phyloP scores from a whole-genome alignment of 257 asterid species.

The Primulina tabacum region DNA sequence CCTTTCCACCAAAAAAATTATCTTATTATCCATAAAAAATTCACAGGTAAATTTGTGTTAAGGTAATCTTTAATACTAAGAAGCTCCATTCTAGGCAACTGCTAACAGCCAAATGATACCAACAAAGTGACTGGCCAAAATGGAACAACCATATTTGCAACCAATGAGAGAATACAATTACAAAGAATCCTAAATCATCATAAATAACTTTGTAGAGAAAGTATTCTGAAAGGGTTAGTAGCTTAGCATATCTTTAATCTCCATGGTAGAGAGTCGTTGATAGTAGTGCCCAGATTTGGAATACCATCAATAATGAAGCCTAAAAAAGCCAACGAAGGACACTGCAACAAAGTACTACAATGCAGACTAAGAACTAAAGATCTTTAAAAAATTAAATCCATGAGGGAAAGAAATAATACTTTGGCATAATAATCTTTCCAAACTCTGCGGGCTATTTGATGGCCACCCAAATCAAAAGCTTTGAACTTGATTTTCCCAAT shows the following conservation, averaged over 20 bases:
- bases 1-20: constrained; percentile 28
- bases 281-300: not conserved
- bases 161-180: not conserved
- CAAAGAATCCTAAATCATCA: not conserved
- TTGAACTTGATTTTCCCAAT: not conserved
- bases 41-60: not conserved
- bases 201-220: not conserved
- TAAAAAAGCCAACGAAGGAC: not conserved
- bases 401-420: not conserved
- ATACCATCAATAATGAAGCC: not conserved
- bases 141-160: not conserved
- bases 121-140: not conserved
- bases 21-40: no score
- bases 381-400: no score
- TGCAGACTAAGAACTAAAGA: not conserved
- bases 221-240: not conserved
- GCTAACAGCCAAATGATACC: not conserved
- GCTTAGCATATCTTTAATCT: not conserved
- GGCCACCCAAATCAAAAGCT: not conserved
- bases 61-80: not conserved
- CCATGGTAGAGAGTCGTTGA: not conserved
- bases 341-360: not conserved
- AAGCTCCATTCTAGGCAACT: not conserved
- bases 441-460: not conserved
- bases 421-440: not conserved